Conservation (phyloP, 768 basidiomycete genomes). For the Fistulinella prunicolor region DNA sequence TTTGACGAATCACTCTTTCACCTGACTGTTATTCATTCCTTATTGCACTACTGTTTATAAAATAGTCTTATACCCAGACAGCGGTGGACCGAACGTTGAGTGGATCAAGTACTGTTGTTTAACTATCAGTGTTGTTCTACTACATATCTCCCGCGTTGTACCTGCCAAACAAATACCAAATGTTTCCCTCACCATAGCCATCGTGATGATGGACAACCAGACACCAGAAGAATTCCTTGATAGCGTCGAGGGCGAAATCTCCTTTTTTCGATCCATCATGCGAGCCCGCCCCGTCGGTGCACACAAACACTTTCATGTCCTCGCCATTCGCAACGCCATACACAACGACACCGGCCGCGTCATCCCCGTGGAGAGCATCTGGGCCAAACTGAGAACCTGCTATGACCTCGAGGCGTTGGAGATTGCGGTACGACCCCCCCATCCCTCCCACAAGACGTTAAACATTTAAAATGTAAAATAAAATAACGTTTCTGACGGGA, state of each 20-base stretch:
- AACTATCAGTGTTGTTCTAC: constrained; percentile 21
- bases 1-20: constrained; percentile 16
- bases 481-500: too few relatives aligned
- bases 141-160: constrained; percentile 9
- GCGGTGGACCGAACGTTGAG: constrained; percentile 8
- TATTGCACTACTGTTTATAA: constrained; percentile 23
- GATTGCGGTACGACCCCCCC: constrained; percentile 40
- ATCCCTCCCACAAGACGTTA: background rate
- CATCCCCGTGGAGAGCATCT: constrained; percentile 62
- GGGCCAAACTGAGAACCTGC: constrained; percentile 67
- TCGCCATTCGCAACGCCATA: constrained; percentile 71
- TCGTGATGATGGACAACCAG: constrained; percentile 31
- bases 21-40: constrained; percentile 21
- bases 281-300: constrained; percentile 79
- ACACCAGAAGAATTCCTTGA: constrained; percentile 50
- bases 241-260: constrained; percentile 77
- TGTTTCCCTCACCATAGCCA: background rate
- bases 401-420: constrained; percentile 80
- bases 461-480: too few relatives aligned
- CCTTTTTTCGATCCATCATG: constrained; percentile 81
- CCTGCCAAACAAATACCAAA: constrained; percentile 22
- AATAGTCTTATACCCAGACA: constrained; percentile 26
- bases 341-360: constrained; percentile 63
- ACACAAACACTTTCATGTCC: constrained; percentile 78
- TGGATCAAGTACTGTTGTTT: constrained; percentile 20